Conservation (phyloP, 1,139 yeast genomes). For the Taphrina confusa region DNA sequence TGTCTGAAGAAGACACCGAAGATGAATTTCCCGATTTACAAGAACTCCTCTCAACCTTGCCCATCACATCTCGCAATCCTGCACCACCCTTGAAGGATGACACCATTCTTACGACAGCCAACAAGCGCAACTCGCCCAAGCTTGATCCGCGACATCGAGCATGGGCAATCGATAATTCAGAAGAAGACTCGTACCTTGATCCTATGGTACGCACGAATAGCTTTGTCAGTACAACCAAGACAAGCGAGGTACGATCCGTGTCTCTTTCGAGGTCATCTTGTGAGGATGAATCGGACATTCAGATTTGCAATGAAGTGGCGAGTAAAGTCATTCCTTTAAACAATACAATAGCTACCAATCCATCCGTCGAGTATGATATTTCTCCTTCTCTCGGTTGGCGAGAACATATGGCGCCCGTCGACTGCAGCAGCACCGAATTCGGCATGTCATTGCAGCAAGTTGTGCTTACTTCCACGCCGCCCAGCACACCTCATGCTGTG, state of each 20-base stretch:
- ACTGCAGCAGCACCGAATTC: not conserved
- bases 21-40: not conserved
- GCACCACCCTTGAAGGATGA: not conserved
- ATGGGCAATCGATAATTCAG: not conserved
- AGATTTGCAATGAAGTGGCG: not conserved
- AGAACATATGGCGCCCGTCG: not conserved
- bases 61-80: not conserved
- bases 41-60: not conserved
- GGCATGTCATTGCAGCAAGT: not conserved
- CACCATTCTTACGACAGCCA: not conserved
- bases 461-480: not conserved
- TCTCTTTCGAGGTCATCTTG: not conserved
- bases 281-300: not conserved
- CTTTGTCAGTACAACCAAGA: too few species aligned
- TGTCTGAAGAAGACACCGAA: slow-evolving; percentile 7
- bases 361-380: too few species aligned
- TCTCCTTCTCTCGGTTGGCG: too few species aligned
- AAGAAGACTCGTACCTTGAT: not conserved
- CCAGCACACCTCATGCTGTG: not conserved
- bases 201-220: too few species aligned
- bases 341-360: too few species aligned
- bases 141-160: too few species aligned
- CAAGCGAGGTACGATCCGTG: not conserved
- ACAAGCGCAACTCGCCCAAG: not conserved
- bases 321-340: not conserved